Conservation (phyloP, 108 stramenopile genomes). For the Epithemia pelagica region DNA sequence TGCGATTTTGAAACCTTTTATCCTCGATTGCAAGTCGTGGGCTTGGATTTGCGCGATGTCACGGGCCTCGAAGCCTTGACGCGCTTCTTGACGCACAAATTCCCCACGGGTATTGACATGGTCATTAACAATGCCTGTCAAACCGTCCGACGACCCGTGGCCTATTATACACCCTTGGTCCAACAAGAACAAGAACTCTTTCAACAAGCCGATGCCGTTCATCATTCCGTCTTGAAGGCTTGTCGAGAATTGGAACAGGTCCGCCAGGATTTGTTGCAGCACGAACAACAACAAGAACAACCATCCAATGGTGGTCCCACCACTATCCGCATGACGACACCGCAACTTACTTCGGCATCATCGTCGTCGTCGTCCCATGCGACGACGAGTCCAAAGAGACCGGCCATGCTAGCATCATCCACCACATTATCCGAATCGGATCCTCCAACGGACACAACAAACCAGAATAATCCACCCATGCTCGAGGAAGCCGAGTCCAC, state of each 20-base stretch:
- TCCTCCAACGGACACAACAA: too few species aligned
- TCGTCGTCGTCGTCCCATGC: not conserved
- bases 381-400: not conserved
- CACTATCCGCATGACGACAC: too few species aligned
- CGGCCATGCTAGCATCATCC: not conserved
- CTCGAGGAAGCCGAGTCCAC: not conserved
- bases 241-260: constrained; percentile 66
- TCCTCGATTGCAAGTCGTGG: constrained; percentile 61
- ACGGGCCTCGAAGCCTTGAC: constrained; percentile 79
- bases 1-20: constrained; percentile 52
- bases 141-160: constrained; percentile 79
- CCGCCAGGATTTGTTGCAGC: constrained; percentile 42
- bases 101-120: constrained; percentile 68
- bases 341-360: not conserved
- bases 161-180: constrained; percentile 73
- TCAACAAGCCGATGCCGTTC: constrained; percentile 45
- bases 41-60: constrained; percentile 80
- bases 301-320: not conserved
- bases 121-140: constrained; percentile 93
- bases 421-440: not conserved
- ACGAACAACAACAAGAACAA: constrained; percentile 11
- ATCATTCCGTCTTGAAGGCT: constrained; percentile 46
- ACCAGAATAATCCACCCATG: not conserved
- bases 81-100: constrained; percentile 55
- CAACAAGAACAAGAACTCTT: constrained; percentile 59